Percentiles rank a stretch among this genome's conserved stretches.
Evolutionary conservation across 257 asterid species (phyloP).

Genomic region (Solanum arcanum): DNA sequence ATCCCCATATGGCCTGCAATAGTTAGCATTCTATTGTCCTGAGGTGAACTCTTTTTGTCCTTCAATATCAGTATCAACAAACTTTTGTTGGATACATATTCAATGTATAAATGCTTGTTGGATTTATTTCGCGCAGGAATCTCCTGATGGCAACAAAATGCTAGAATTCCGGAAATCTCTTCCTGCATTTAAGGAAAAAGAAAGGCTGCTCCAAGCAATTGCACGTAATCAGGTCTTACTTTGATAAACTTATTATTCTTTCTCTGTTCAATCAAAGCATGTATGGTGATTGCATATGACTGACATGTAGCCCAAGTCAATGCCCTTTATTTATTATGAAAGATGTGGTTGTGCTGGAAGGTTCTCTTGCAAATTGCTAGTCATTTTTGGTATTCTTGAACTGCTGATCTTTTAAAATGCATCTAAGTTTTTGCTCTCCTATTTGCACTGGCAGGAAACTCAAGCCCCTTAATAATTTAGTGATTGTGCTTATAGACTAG

Average conservation of each 20-base stretch:
- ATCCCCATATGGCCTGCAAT: neutral
- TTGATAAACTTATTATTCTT: neutral
- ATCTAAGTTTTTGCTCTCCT: neutral
- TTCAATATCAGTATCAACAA: neutral
- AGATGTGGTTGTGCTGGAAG: neutral
- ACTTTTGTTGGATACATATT: neutral
- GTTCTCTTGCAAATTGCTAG: neutral
- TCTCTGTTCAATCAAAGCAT: neutral
- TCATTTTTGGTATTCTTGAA: neutral
- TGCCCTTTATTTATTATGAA: neutral
- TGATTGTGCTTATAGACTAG: neutral
- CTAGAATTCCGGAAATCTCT: slow-evolving; percentile 81
- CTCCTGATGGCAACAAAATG: slow-evolving; percentile 90
- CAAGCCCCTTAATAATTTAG: neutral
- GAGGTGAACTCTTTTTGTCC: neutral
- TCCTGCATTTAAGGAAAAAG: slow-evolving; percentile 89
- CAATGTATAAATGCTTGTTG: neutral
- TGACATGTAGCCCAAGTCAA: neutral
- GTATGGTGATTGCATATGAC: neutral
- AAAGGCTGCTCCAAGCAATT: slow-evolving; percentile 86
- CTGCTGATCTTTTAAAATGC: neutral
- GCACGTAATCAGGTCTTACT: slow-evolving; percentile 78
- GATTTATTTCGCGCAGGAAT: slow-evolving; percentile 39
- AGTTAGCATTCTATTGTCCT: neutral
- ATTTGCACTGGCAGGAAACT: neutral